Conservation (phyloP, 139 green algal genomes). For the Diplosphaera chodatii region DNA sequence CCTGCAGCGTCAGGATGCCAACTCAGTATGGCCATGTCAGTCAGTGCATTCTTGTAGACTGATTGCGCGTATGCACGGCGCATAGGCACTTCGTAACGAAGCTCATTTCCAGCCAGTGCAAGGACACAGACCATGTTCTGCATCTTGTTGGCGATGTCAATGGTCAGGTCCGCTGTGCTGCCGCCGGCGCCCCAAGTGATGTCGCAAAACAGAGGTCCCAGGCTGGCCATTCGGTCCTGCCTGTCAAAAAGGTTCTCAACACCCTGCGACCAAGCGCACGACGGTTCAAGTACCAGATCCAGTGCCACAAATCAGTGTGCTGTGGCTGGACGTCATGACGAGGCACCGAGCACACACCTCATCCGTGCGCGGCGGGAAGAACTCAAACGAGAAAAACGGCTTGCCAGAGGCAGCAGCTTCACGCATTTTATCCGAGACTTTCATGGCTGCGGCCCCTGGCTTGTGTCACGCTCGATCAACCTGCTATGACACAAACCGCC, state of each 20-base stretch:
- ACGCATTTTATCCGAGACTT: conserved; percentile 91
- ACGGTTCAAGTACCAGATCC: too few relatives aligned
- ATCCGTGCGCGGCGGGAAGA: conserved; percentile 89
- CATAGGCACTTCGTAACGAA: too few relatives aligned
- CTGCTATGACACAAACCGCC: too few relatives aligned
- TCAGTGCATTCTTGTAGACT: too few relatives aligned
- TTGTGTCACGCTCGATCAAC: too few relatives aligned
- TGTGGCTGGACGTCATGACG: too few relatives aligned
- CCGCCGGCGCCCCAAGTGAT: conserved; percentile 98
- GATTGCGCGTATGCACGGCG: too few relatives aligned
- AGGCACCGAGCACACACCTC: conserved; percentile 55
- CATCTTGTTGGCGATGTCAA: conserved; percentile 92
- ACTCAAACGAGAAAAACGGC: conserved; percentile 94
- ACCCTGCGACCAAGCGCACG: conserved; percentile 45
- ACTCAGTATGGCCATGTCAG: too few relatives aligned
- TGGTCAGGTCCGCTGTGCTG: conserved; percentile 88
- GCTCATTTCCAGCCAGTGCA: too few relatives aligned
- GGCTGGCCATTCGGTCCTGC: conserved; percentile 79
- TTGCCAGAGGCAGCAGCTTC: conserved; percentile 53
- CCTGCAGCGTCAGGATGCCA: too few relatives aligned
- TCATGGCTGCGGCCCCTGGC: conserved; percentile 49
- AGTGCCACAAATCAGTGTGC: too few relatives aligned
- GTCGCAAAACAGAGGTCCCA: conserved; percentile 88
- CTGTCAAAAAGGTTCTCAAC: conserved; percentile 90
- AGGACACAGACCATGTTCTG: conserved; percentile 85